Conservation (phyloP, 192 early-diverging fungal genomes). For the Coemansia sp. region DNA sequence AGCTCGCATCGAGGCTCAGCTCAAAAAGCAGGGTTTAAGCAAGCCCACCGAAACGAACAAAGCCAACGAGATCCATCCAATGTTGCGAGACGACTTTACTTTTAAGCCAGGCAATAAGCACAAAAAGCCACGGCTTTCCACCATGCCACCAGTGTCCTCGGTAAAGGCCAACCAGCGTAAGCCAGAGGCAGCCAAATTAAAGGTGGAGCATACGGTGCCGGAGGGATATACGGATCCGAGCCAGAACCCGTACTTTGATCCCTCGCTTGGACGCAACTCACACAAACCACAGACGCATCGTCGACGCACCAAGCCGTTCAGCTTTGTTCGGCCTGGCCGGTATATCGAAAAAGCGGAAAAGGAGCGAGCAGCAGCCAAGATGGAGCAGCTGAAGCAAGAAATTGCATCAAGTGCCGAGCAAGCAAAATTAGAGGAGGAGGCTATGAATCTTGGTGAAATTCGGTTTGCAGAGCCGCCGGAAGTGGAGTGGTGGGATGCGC, state of each 20-base stretch:
- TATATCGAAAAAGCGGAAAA: slow-evolving; percentile 81
- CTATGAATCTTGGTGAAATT: slow-evolving; percentile 40
- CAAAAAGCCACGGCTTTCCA: slow-evolving; percentile 29
- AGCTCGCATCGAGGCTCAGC: slow-evolving; percentile 32
- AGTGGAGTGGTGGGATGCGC: slow-evolving; percentile 98
- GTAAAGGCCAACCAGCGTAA: slow-evolving; percentile 71
- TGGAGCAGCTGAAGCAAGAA: slow-evolving; percentile 49
- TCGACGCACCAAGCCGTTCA: slow-evolving; percentile 51
- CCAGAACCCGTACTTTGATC: slow-evolving; percentile 90
- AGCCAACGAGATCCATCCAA: slow-evolving; percentile 32
- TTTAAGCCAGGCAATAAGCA: slow-evolving; percentile 21
- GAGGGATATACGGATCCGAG: slow-evolving; percentile 60
- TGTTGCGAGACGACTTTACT: slow-evolving; percentile 48
- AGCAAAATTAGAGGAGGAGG: slow-evolving; percentile 31
- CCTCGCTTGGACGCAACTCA: slow-evolving; percentile 54
- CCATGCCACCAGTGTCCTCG: slow-evolving; percentile 52
- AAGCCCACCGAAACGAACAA: slow-evolving; percentile 1
- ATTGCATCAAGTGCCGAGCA: slow-evolving; percentile 29
- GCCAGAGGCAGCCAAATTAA: slow-evolving; percentile 50
- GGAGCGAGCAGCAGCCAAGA: slow-evolving; percentile 65
- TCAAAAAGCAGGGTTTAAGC: slow-evolving; percentile 19
- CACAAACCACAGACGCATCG: slow-evolving; percentile 48
- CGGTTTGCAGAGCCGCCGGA: slow-evolving; percentile 66
- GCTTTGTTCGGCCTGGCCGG: slow-evolving; percentile 81
- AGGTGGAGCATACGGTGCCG: slow-evolving; percentile 51